Evolutionary conservation across 345 rosid species (phyloP).

Genomic region (Lepidium africanum): DNA sequence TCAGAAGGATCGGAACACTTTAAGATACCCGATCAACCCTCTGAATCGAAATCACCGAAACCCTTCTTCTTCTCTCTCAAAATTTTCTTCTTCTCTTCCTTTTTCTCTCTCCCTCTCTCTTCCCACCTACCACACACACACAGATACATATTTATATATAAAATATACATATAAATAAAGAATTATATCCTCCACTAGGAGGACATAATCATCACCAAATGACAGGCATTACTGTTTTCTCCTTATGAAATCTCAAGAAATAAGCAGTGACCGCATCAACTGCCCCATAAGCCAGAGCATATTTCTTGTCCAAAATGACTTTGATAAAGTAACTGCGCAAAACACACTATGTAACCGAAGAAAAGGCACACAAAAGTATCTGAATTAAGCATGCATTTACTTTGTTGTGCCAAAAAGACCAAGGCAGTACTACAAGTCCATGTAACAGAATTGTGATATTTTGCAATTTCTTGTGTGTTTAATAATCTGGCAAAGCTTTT

Average conservation of each 20-base stretch:
- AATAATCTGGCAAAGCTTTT: background rate
- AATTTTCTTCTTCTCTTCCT: too few relatives aligned
- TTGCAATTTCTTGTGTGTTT: background rate
- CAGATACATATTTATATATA: too few relatives aligned
- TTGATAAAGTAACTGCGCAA: background rate
- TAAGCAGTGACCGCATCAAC: background rate
- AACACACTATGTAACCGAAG: background rate
- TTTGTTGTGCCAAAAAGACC: background rate
- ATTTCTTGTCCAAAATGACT: constrained; percentile 8
- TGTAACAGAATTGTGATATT: too few relatives aligned
- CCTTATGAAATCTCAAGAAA: constrained; percentile 3
- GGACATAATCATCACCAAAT: constrained; percentile 14
- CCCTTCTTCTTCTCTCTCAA: too few relatives aligned
- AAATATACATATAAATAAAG: too few relatives aligned
- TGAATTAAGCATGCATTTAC: background rate
- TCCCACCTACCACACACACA: too few relatives aligned
- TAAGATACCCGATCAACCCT: too few relatives aligned
- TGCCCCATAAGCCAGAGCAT: background rate
- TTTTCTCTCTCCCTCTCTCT: too few relatives aligned
- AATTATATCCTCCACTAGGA: too few relatives aligned
- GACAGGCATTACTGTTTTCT: background rate
- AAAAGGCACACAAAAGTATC: background rate
- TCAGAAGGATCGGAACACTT: too few relatives aligned
- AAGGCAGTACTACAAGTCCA: background rate
- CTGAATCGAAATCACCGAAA: too few relatives aligned